Conservation (phyloP, 2,329 filamentous ascomycete species). For the Arthroderma uncinatum region DNA sequence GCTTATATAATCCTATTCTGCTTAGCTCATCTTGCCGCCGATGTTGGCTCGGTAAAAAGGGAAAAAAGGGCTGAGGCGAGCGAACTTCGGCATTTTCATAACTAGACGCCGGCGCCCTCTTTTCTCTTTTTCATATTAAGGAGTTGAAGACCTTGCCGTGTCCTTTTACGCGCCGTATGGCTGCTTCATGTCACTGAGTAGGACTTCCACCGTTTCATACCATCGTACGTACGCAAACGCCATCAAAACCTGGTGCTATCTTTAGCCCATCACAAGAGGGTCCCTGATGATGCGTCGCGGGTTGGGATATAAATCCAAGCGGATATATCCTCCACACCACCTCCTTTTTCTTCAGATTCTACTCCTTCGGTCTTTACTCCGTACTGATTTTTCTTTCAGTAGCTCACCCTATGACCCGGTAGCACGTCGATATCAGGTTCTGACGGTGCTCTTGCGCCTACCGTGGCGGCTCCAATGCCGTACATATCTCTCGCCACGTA, state of each 20-base stretch:
- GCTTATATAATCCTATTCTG: not conserved
- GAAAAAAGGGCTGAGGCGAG: not conserved
- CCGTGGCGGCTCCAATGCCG: not conserved
- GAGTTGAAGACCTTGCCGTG: not conserved
- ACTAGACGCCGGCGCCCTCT: not conserved
- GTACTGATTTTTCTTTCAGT: not conserved
- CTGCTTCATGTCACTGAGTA: not conserved
- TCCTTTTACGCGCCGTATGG: not conserved
- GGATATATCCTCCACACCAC: not conserved
- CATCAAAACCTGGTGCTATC: not conserved
- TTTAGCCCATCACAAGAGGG: constrained; percentile 4
- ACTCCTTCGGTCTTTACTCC: not conserved
- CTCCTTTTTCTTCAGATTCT: not conserved
- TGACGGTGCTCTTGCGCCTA: not conserved
- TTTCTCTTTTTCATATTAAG: not conserved
- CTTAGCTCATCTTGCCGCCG: not conserved
- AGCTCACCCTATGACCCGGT: not conserved
- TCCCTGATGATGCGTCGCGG: not conserved
- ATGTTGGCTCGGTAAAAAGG: not conserved
- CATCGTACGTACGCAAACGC: not conserved
- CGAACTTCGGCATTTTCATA: not conserved
- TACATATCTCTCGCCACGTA: constrained; percentile 26
- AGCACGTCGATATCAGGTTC: not conserved
- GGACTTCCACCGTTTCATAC: not conserved
- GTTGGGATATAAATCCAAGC: not conserved